A percentile compares a stretch with the other conserved stretches of the same genome.
phyloP scores from a whole-genome alignment of 2,329 filamentous ascomycete genomes.

The Aspergillus pseudoviridinutans region DNA sequence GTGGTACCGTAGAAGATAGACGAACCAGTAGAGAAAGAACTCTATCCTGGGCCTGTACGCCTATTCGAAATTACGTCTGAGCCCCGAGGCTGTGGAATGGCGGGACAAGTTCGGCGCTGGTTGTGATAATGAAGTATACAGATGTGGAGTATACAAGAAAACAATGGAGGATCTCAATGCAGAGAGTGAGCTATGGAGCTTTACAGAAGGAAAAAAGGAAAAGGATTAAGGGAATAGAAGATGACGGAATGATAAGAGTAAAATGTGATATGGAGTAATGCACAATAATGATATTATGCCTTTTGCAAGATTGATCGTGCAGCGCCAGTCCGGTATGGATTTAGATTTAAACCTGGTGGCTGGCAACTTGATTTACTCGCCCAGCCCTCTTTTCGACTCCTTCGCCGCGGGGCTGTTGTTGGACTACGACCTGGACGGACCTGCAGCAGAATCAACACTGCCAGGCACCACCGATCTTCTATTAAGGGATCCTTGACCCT shows the following conservation, averaged over 20 bases:
- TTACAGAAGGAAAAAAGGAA: not conserved
- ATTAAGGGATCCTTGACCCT: not conserved
- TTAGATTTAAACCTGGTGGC: conserved; percentile 16
- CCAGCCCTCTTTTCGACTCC: conserved; percentile 6
- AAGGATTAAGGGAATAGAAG: not conserved
- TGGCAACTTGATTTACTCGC: conserved; percentile 10
- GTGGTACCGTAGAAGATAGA: not conserved
- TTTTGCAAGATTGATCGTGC: not conserved
- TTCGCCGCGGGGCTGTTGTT: conserved; percentile 3
- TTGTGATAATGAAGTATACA: not conserved
- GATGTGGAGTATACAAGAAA: not conserved
- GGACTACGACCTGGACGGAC: conserved; percentile 3
- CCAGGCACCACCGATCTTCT: conserved; percentile 9
- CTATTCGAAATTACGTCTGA: not conserved
- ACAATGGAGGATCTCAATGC: not conserved
- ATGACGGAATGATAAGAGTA: not conserved
- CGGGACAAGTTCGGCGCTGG: not conserved
- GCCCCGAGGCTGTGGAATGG: not conserved
- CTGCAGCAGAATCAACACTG: conserved; percentile 10
- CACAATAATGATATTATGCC: not conserved
- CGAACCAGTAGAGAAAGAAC: not conserved
- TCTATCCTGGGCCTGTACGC: not conserved
- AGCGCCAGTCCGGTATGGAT: not conserved
- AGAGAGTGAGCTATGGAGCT: not conserved
- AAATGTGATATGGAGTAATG: not conserved